Evolutionary conservation across 805 yeast species (phyloP).

Genomic region (Candida suzukii): DNA sequence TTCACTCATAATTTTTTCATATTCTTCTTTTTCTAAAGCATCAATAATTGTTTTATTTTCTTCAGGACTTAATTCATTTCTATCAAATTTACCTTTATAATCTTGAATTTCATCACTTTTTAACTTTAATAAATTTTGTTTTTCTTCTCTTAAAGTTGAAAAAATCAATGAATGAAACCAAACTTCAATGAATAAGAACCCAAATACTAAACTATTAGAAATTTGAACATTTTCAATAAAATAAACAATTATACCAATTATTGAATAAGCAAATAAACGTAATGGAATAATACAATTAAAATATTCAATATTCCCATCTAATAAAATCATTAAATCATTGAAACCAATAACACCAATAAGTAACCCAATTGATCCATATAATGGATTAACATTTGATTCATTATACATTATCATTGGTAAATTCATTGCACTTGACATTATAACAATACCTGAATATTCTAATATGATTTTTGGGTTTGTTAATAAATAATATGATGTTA

Average conservation of each 20-base stretch:
- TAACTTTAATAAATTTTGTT: conserved; percentile 38
- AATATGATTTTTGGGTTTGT: conserved; percentile 17
- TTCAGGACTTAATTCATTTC: conserved; percentile 17
- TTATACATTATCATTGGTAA: conserved; percentile 25
- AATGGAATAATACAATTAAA: conserved; percentile 58
- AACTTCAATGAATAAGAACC: conserved; percentile 54
- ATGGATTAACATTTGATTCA: conserved; percentile 23
- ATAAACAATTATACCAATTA: conserved; percentile 42
- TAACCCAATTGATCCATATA: conserved; percentile 41
- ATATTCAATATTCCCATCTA: conserved; percentile 35
- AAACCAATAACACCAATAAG: conserved; percentile 37
- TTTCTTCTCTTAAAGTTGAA: conserved; percentile 60
- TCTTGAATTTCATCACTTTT: conserved; percentile 9
- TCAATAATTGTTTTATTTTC: conserved; percentile 14
- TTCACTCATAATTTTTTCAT: conserved; percentile 24
- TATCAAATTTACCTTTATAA: conserved; percentile 18
- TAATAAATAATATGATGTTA: conserved; percentile 16
- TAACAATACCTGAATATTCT: conserved; percentile 22
- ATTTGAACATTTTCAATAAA: conserved; percentile 35
- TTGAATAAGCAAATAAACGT: conserved; percentile 44
- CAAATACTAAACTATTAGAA: conserved; percentile 58
- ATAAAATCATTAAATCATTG: conserved; percentile 52
- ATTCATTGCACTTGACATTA: conserved; percentile 23
- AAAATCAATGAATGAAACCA: conserved; percentile 64
- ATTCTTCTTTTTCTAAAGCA: conserved; percentile 21